Evolutionary conservation across 352 stramenopile species (phyloP).

Genomic region (Globisporangium canariense): DNA sequence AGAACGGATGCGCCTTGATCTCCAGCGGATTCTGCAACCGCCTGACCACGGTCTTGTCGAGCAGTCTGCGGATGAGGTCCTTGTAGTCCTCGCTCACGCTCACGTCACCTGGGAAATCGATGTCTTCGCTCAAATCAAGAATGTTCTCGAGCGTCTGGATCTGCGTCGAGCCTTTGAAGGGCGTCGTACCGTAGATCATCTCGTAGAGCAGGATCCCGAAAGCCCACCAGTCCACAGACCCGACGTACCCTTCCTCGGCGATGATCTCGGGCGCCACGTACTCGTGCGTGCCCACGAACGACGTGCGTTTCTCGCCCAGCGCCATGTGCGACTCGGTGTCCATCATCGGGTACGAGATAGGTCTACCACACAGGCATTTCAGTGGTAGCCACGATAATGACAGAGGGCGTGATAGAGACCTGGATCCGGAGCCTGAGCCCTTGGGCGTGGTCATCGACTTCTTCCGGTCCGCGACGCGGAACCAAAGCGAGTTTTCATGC

Average conservation of each 20-base stretch:
- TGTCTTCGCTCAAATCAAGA: constrained; percentile 38
- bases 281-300: constrained; percentile 63
- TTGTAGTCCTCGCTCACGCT: constrained; percentile 46
- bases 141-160: constrained; percentile 52
- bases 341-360: constrained; percentile 33
- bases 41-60: constrained; percentile 28
- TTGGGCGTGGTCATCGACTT: background rate
- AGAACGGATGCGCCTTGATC: constrained; percentile 93
- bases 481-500: constrained; percentile 22
- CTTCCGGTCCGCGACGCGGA: constrained; percentile 20
- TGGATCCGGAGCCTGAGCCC: background rate
- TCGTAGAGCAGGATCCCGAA: constrained; percentile 65
- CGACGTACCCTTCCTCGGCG: constrained; percentile 51
- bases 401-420: background rate
- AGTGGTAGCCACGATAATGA: constrained; percentile 23
- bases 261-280: constrained; percentile 67
- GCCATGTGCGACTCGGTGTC: constrained; percentile 56
- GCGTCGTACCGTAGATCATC: constrained; percentile 51
- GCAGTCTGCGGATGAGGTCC: constrained; percentile 66
- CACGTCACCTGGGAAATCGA: constrained; percentile 60
- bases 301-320: constrained; percentile 29
- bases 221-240: constrained; percentile 67
- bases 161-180: constrained; percentile 43
- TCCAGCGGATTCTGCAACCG: constrained; percentile 89
- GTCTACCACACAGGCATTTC: constrained; percentile 17